Conservation (phyloP, 1,284 basidiomycete species). For the Trichosporon coremiiforme region DNA sequence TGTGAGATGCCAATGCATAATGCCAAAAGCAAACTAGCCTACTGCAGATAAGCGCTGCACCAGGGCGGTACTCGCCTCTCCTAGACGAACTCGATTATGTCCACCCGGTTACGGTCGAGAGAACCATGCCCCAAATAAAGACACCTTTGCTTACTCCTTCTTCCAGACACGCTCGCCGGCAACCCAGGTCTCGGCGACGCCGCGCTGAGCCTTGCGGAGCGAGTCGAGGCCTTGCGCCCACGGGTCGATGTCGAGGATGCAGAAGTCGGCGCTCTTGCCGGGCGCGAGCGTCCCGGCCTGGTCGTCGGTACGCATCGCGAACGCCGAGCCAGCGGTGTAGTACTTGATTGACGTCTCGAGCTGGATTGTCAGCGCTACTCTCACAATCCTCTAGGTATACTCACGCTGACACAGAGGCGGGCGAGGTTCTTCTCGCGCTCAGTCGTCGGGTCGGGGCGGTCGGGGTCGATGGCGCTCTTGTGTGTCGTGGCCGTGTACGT, state of each 20-base stretch:
- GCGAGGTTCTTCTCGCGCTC: slow-evolving; percentile 25
- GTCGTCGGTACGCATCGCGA: slow-evolving; percentile 33
- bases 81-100: too few relatives aligned
- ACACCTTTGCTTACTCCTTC: neutral
- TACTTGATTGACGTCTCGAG: slow-evolving; percentile 32
- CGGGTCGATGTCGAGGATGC: slow-evolving; percentile 40
- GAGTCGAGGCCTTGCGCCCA: slow-evolving; percentile 37
- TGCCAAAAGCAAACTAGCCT: neutral
- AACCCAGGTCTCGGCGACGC: slow-evolving; percentile 39
- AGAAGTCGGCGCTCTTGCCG: slow-evolving; percentile 42
- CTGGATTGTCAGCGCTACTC: slow-evolving; percentile 11
- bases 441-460: slow-evolving; percentile 26
- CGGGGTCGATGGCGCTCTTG: slow-evolving; percentile 35
- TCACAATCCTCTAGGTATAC: slow-evolving; percentile 15
- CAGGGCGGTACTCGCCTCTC: too few relatives aligned
- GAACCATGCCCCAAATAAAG: too few relatives aligned
- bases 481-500: slow-evolving; percentile 43
- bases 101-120: too few relatives aligned
- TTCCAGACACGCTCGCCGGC: slow-evolving; percentile 32
- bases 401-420: slow-evolving; percentile 23
- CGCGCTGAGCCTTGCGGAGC: slow-evolving; percentile 38
- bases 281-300: slow-evolving; percentile 32
- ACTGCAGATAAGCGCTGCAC: neutral
- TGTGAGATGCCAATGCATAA: neutral
- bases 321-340: slow-evolving; percentile 37